Percentiles rank a stretch among this genome's conserved stretches.
Evolutionary conservation across 306 rosid species (phyloP).

Genomic region (Prunus mume): DNA sequence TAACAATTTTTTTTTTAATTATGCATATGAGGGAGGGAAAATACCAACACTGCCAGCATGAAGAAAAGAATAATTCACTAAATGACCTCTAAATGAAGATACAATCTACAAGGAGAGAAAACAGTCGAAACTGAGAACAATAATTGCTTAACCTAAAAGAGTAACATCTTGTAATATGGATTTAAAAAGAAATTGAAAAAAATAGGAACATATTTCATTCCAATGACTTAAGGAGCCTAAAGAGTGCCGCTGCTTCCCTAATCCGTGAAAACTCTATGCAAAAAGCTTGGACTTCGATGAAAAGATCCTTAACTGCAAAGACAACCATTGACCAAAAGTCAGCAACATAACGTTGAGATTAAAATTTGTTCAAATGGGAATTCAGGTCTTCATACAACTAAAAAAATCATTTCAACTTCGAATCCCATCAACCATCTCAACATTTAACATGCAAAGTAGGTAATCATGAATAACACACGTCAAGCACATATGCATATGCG

Average conservation of each 20-base stretch:
- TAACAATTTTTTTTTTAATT: too few species aligned
- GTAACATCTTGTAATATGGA: neutral
- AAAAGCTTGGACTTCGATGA: conserved; percentile 92
- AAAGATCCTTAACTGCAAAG: conserved; percentile 81
- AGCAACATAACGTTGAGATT: conserved; percentile 1
- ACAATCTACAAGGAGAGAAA: conserved; percentile 1
- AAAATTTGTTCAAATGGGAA: neutral
- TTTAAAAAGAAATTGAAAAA: neutral
- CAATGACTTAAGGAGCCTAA: conserved; percentile 87
- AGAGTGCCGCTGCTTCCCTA: conserved; percentile 86
- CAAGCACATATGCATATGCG: neutral
- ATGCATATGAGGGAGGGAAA: neutral
- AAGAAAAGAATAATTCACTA: neutral
- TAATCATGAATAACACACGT: neutral
- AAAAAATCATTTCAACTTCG: neutral
- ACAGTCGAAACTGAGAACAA: neutral
- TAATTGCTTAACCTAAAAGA: neutral
- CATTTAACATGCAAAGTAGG: neutral
- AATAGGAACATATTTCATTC: conserved; percentile 35
- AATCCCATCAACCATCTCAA: neutral
- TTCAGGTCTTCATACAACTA: neutral
- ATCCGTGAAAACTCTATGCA: conserved; percentile 92
- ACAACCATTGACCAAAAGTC: conserved; percentile 20
- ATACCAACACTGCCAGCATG: neutral
- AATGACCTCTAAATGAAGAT: conserved; percentile 13